Conservation (phyloP, 257 asterid genomes). For the Solanum arcanum region DNA sequence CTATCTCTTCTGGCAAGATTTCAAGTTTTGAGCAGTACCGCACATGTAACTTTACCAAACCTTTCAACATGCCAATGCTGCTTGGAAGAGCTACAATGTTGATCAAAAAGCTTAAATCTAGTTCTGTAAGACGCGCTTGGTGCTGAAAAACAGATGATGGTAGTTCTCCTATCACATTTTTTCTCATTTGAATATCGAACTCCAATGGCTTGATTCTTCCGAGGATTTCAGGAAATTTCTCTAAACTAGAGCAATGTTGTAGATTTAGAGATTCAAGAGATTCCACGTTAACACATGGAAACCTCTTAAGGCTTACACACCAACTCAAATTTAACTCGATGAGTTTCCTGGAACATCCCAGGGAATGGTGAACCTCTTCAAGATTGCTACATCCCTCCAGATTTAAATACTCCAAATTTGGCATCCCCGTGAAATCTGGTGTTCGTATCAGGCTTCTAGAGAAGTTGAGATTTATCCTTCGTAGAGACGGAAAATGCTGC, state of each 20-base stretch:
- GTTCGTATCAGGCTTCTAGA: not conserved
- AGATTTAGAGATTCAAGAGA: not conserved
- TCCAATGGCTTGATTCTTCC: not conserved
- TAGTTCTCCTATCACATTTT: not conserved
- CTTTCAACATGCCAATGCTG: not conserved
- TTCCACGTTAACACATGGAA: not conserved
- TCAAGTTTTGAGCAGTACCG: not conserved
- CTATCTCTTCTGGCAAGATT: not conserved
- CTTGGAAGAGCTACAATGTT: not conserved
- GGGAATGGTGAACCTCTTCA: not conserved
- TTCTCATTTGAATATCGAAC: not conserved
- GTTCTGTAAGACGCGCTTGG: not conserved
- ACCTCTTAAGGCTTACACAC: not conserved
- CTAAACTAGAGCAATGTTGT: not conserved
- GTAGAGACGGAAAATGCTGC: not conserved
- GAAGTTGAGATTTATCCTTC: not conserved
- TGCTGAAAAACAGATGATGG: not conserved
- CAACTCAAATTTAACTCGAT: not conserved
- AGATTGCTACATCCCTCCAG: not conserved
- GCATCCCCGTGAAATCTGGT: not conserved
- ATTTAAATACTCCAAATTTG: not conserved
- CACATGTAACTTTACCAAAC: not conserved
- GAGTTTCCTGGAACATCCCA: not conserved
- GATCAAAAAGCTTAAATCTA: not conserved
- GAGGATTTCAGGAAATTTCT: not conserved